Percentiles rank a stretch among this genome's conserved stretches.
These are phyloP conservation scores for Euclidium syriacum DNA, from an alignment of 345 rosid genomes.

Conservation along the genomic window DNA sequence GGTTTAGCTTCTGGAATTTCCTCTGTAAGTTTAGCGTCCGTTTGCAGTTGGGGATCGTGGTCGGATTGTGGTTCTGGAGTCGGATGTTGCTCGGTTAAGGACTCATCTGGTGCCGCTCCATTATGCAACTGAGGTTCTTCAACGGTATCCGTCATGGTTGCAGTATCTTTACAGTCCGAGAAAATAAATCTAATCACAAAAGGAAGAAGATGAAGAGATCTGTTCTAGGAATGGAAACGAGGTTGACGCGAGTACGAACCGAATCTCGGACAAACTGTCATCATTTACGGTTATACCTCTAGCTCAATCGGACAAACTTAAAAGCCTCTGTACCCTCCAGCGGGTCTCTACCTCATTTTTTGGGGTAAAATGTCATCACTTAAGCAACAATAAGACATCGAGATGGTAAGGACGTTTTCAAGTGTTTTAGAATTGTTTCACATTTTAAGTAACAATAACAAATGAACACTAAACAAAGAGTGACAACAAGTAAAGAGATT, in stretches of 20 bases:
- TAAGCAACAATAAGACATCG: background rate
- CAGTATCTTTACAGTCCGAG: background rate
- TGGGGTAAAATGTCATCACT: background rate
- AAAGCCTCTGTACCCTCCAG: background rate
- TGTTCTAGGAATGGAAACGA: background rate
- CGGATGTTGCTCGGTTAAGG: slow-evolving; percentile 12
- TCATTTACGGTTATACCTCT: background rate
- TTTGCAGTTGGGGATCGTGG: slow-evolving; percentile 8
- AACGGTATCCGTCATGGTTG: slow-evolving; percentile 36
- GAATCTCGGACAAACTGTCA: too few relatives aligned
- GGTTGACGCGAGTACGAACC: too few relatives aligned
- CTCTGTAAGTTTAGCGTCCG: slow-evolving; percentile 9
- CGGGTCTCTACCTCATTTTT: background rate
- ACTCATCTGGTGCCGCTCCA: slow-evolving; percentile 20
- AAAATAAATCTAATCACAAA: background rate
- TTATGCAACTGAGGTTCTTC: slow-evolving; percentile 46
- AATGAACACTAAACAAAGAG: background rate
- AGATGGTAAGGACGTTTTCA: background rate
- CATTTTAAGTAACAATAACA: slow-evolving; percentile 9
- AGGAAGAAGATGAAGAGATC: slow-evolving; percentile 25
- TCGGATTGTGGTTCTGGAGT: slow-evolving; percentile 24
- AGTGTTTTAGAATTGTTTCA: background rate
- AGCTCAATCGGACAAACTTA: background rate
- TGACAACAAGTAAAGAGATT: background rate
- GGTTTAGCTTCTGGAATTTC: background rate